These are phyloP conservation scores for Penicillium sp. DNA, from an alignment of 2,329 filamentous ascomycete genomes.

Conservation along the genomic window DNA sequence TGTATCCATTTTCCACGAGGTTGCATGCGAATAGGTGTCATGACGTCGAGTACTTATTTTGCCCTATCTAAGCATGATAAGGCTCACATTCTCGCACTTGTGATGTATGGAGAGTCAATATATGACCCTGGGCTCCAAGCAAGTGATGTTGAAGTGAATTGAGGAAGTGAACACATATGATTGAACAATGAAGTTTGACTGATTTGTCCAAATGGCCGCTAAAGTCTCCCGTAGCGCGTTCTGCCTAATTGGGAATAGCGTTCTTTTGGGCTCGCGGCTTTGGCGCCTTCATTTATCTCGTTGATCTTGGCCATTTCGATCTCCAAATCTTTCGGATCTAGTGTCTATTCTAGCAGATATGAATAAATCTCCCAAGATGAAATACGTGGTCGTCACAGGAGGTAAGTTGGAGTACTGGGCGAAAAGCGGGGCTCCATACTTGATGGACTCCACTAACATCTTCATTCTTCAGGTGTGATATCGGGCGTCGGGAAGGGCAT, in stretches of 20 bases:
- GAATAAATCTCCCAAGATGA: slow-evolving; percentile 58
- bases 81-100: too few species aligned
- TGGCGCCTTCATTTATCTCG: too few species aligned
- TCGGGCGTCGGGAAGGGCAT: slow-evolving; percentile 62
- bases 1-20: not conserved
- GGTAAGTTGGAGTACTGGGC: slow-evolving; percentile 52
- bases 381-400: slow-evolving; percentile 79
- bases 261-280: too few species aligned
- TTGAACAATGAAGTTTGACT: too few species aligned
- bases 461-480: slow-evolving; percentile 45
- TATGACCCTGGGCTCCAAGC: too few species aligned
- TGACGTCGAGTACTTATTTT: slow-evolving; percentile 6
- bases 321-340: not conserved
- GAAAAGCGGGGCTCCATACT: slow-evolving; percentile 4
- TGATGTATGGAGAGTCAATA: too few species aligned
- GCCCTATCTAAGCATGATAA: too few species aligned
- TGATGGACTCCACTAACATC: slow-evolving; percentile 1
- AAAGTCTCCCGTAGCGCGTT: not conserved
- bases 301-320: too few species aligned
- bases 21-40: not conserved
- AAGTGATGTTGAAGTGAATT: too few species aligned
- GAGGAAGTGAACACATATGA: too few species aligned
- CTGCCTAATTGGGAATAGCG: not conserved
- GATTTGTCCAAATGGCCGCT: too few species aligned
- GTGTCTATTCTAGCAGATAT: slow-evolving; percentile 3